Percentiles rank a stretch among this genome's conserved stretches.
Evolutionary conservation across 768 basidiomycete species (phyloP).

Genomic region (Paxillus rubicundulus): DNA sequence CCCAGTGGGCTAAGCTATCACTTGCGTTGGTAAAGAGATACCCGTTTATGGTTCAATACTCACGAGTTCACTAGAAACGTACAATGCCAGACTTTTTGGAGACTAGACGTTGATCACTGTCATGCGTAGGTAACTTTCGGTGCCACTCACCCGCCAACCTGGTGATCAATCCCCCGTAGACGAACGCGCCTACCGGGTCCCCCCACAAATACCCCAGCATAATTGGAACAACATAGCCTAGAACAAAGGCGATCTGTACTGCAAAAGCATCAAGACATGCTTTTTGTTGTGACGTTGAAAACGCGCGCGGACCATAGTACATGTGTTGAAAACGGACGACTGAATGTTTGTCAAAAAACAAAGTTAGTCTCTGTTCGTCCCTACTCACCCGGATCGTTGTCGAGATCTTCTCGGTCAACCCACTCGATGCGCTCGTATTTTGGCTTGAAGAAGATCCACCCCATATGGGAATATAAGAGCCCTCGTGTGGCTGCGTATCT

Average conservation of each 20-base stretch:
- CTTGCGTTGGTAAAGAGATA: not conserved
- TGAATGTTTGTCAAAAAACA: constrained; percentile 19
- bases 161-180: constrained; percentile 70
- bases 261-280: constrained; percentile 1
- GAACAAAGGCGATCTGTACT: constrained; percentile 61
- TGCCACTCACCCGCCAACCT: constrained; percentile 55
- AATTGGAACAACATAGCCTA: constrained; percentile 59
- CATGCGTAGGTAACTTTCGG: not conserved
- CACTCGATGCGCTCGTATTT: constrained; percentile 57
- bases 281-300: not conserved
- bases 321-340: constrained; percentile 72
- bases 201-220: constrained; percentile 54
- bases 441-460: constrained; percentile 84
- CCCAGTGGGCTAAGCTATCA: constrained; percentile 71
- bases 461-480: constrained; percentile 74
- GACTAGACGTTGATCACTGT: not conserved
- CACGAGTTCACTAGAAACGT: constrained; percentile 73
- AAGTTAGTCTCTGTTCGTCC: not conserved
- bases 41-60: constrained; percentile 16
- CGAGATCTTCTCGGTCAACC: constrained; percentile 67
- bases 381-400: constrained; percentile 60
- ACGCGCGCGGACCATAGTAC: constrained; percentile 49
- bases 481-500: constrained; percentile 76
- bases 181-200: constrained; percentile 64
- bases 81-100: constrained; percentile 59